phyloP scores from a whole-genome alignment of 1,284 basidiomycete genomes.

The Moniliophthora roreri region DNA sequence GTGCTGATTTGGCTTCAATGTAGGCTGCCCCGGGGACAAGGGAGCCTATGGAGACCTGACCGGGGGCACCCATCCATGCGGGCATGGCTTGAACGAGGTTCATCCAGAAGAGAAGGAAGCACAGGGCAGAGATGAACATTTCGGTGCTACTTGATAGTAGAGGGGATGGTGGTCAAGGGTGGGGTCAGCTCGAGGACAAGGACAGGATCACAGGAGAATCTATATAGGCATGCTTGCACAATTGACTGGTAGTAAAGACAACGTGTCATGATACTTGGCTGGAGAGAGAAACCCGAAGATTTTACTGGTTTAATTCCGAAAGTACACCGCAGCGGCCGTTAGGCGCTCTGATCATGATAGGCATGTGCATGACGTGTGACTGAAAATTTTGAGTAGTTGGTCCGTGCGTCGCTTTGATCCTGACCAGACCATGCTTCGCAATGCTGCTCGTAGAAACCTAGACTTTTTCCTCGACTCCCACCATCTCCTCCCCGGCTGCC shows the following conservation, averaged over 20 bases:
- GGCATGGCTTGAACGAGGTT: conserved; percentile 36
- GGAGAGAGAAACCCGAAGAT: no score
- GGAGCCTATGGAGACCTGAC: conserved; percentile 41
- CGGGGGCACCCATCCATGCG: conserved; percentile 43
- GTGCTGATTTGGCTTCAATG: conserved; percentile 42
- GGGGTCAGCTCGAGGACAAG: neutral
- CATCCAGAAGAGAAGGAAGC: conserved; percentile 19
- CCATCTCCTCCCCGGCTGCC: neutral
- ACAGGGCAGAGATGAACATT: conserved; percentile 19
- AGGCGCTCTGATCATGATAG: no score
- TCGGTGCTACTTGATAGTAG: neutral
- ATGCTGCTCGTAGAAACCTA: neutral
- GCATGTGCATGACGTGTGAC: neutral
- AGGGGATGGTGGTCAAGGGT: neutral
- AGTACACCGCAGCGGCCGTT: no score
- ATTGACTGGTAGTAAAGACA: no score
- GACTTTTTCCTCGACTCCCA: neutral
- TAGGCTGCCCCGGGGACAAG: conserved; percentile 48
- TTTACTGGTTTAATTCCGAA: no score
- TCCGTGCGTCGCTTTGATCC: neutral
- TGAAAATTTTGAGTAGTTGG: neutral
- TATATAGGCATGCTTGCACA: no score
- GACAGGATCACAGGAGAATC: neutral
- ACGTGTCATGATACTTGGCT: no score
- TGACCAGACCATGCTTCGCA: conserved; percentile 1